Base-by-base conservation (phyloP, 352 stramenopile species). In the Phytopythium mirpurense region DNA sequence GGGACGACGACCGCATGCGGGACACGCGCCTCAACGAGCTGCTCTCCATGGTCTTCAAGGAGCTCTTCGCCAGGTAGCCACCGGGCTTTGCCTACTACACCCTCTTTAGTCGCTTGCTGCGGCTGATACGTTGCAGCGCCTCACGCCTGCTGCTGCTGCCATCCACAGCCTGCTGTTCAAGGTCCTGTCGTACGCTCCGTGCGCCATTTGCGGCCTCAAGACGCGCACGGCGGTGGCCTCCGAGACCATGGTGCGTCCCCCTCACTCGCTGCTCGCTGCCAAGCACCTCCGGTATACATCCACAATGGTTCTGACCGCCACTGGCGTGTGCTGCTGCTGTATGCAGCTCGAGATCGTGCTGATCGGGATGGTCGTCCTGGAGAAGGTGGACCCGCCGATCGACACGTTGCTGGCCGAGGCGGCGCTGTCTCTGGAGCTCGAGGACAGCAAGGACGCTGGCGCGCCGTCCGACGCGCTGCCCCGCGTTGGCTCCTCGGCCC, bases 281-380 rank as follows among this genome's bases (percentile, higher is more conserved):
- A n/a, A n/a, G n/a, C n/a, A n/a, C n/a, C n/a, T n/a, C n/a, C n/a
- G n/a, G n/a, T n/a, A n/a, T 31, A 19, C 16, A 12, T 15, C 27
- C 27, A 10, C 14, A 21, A 51, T 23, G 23, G 12, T 5, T 40
- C 26, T 48, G 7, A n/a, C 18, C 5, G 38, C 16, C 36, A 14
- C 18, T 53, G 46, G 40, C 31, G 18, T 34, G 7, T 46, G n/a
- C 57, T 36, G n/a, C n/a, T n/a, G n/a, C n/a, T n/a, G n/a, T n/a
- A n/a, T n/a, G n/a, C n/a, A 93, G 83, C 83, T 94, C 54, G 83
- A 94, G 63, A 78, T 94, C 24, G 78, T 92, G 24, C 51, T 94
- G 19, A 91, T 85, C 29, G 83, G 79, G 1, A 94, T 94, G 83
- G 83, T 75, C 6, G 44, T 92, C 10, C 44, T 90, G 12, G 74